Conservation (phyloP, 1,139 yeast genomes). For the Taiozyma sp. region DNA sequence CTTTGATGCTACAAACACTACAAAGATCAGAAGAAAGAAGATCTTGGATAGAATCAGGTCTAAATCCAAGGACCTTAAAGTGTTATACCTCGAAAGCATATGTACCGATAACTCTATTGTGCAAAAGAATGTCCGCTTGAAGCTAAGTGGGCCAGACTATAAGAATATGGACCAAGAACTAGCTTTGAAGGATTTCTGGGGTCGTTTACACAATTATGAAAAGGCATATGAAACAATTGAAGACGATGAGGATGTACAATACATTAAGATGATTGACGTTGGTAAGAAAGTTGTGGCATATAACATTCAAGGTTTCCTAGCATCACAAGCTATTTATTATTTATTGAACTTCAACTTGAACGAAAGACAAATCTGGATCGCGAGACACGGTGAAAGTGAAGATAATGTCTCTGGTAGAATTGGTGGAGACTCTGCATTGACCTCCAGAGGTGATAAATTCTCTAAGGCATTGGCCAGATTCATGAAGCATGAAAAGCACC, state of each 20-base stretch:
- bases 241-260: constrained; percentile 74
- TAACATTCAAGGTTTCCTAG: constrained; percentile 86
- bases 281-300: constrained; percentile 92
- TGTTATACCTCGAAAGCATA: constrained; percentile 79
- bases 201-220: constrained; percentile 78
- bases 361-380: constrained; percentile 92
- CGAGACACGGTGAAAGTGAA: constrained; percentile 89
- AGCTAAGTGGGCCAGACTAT: constrained; percentile 92
- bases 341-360: constrained; percentile 83
- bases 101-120: constrained; percentile 78
- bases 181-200: constrained; percentile 79
- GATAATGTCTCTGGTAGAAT: constrained; percentile 82
- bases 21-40: constrained; percentile 63
- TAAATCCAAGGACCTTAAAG: constrained; percentile 66
- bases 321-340: constrained; percentile 91
- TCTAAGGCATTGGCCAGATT: constrained; percentile 69
- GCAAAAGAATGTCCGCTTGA: constrained; percentile 77
- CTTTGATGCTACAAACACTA: constrained; percentile 93
- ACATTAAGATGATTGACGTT: constrained; percentile 93
- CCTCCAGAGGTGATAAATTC: constrained; percentile 74
- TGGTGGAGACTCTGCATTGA: constrained; percentile 88
- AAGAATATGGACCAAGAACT: constrained; percentile 75
- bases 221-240: constrained; percentile 89
- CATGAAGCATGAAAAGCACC: constrained; percentile 65
- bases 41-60: constrained; percentile 68